Evolutionary conservation across 2,329 filamentous ascomycete species (phyloP).

Genomic region (Pleoardoris graminearum): DNA sequence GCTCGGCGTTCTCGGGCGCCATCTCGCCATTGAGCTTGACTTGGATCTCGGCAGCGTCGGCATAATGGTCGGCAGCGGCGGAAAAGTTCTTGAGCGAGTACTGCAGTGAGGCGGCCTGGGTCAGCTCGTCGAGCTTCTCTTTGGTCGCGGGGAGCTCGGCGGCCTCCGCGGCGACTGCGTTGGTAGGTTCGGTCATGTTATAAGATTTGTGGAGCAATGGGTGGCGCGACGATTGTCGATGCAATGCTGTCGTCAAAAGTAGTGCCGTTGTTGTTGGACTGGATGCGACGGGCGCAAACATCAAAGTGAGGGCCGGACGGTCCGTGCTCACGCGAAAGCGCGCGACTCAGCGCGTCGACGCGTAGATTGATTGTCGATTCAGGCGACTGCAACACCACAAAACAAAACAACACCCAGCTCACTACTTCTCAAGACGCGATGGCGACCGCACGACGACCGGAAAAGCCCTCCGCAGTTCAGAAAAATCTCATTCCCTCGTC

Average conservation of each 20-base stretch:
- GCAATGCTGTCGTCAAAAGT: background rate
- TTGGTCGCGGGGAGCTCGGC: constrained; percentile 48
- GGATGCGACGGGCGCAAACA: constrained; percentile 1
- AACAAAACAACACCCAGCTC: background rate
- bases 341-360: constrained; percentile 25
- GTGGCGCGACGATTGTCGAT: background rate
- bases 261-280: background rate
- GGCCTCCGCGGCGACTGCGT: constrained; percentile 23
- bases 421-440: constrained; percentile 17
- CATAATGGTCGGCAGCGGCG: constrained; percentile 83
- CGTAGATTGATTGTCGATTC: constrained; percentile 21
- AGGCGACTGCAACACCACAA: background rate
- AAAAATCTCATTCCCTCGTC: constrained; percentile 76
- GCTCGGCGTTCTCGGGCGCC: constrained; percentile 84
- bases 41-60: constrained; percentile 85
- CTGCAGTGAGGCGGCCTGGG: constrained; percentile 77
- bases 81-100: constrained; percentile 90
- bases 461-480: constrained; percentile 34
- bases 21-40: constrained; percentile 91
- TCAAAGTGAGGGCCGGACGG: constrained; percentile 12
- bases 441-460: constrained; percentile 35
- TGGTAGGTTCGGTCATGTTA: constrained; percentile 31
- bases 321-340: constrained; percentile 19
- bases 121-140: constrained; percentile 75
- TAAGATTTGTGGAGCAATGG: background rate